Evolutionary conservation across 2,329 filamentous ascomycete genomes (phyloP).

Genomic region (Talaromyces funiculosus): DNA sequence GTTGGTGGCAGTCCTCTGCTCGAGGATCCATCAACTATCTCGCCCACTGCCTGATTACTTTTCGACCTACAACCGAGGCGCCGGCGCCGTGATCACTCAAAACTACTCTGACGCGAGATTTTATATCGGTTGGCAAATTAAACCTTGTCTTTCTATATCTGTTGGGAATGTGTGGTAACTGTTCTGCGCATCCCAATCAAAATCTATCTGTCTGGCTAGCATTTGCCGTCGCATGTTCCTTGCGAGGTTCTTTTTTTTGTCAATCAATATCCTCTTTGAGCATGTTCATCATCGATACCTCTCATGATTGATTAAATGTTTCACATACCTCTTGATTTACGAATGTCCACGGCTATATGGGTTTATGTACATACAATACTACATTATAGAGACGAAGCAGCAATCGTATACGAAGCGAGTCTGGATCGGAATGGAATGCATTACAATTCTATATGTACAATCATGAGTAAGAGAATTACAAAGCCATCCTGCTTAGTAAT

Average conservation of each 20-base stretch:
- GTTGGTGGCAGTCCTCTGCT: slow-evolving; percentile 44
- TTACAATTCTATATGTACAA: background rate
- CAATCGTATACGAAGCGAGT: slow-evolving; percentile 4
- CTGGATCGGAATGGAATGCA: background rate
- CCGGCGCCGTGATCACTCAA: slow-evolving; percentile 2
- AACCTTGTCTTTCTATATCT: background rate
- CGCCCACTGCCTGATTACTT: background rate
- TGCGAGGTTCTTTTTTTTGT: background rate
- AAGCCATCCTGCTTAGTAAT: background rate
- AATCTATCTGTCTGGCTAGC: slow-evolving; percentile 11
- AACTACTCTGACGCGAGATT: background rate
- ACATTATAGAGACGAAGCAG: slow-evolving; percentile 5
- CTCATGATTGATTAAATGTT: background rate
- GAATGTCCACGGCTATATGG: background rate
- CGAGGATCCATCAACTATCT: slow-evolving; percentile 21
- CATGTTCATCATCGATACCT: slow-evolving; percentile 3
- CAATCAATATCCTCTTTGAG: background rate
- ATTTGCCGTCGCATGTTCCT: slow-evolving; percentile 12
- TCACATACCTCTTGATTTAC: background rate
- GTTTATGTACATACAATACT: slow-evolving; percentile 5
- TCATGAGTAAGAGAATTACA: background rate
- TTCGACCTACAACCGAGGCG: background rate
- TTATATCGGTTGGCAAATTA: background rate
- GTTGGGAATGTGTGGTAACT: background rate
- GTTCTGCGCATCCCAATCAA: background rate